phyloP scores from a whole-genome alignment of 805 yeast species.

The Suhomyces faveliae region DNA sequence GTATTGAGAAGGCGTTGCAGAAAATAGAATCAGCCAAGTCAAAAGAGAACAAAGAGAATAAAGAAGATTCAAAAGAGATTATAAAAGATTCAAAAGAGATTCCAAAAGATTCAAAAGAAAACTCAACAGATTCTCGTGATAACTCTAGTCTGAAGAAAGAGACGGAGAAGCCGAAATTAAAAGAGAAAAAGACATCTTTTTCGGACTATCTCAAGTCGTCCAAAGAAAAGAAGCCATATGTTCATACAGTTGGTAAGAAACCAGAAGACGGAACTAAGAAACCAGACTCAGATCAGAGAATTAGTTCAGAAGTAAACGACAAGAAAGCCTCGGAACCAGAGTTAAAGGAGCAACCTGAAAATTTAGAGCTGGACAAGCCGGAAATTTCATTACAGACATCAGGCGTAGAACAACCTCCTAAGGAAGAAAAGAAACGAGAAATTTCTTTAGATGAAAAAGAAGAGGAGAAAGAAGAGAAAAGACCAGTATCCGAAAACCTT shows the following conservation, averaged over 20 bases:
- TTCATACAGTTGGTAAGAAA: background rate
- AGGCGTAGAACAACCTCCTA: background rate
- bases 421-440: background rate
- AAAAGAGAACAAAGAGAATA: background rate
- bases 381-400: background rate
- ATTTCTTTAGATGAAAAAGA: background rate
- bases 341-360: background rate
- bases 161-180: background rate
- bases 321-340: background rate
- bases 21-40: background rate
- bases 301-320: background rate
- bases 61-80: no score
- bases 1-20: background rate
- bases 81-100: background rate
- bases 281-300: no score
- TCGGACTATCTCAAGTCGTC: constrained; percentile 8
- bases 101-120: background rate
- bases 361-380: background rate
- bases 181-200: constrained; percentile 7
- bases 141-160: background rate
- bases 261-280: background rate
- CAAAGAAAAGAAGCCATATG: constrained; percentile 3
- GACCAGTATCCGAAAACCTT: background rate
- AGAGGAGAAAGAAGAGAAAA: background rate
- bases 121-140: no score